Base-by-base conservation (phyloP, 192 early-diverging fungal genomes). In the Mycoemilia scoparia region DNA sequence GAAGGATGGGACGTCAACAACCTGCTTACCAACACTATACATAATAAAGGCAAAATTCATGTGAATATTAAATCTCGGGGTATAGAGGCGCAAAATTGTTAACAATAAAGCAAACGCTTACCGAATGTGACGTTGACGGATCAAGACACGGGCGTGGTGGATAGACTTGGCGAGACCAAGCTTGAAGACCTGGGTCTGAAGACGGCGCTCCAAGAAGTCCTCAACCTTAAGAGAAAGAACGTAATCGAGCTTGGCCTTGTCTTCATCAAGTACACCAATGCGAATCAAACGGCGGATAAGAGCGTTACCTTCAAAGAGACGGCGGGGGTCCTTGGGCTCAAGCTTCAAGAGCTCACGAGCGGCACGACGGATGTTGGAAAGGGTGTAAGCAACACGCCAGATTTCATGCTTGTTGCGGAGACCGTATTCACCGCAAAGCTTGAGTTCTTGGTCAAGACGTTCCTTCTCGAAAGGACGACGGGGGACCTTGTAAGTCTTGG, bases 321-420 rank as follows among this genome's bases (percentile, higher is more conserved):
- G 89, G 43, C 82, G 78, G 49, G 92, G 82, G 66, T 92, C 87
- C 77, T 92, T 92, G 55, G 75, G 77, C 39, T 91, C 86, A 38
- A 95, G 71, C 39, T 84, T 95, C 49, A 97, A 72, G 43, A 97
- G 82, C 70, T 97, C 90, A 92, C 92, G 87, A 48, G 92, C 92
- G 44, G 92, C 92, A 95, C 92, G 92, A 75, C 92, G 92, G 54
- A 97, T 91, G 70, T 95, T 91, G 69, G 92, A 97, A 47, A 97
- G 77, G 49, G 83, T 84, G 66, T 76, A 80, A 48, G 82, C 86
- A 36, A 97, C 82, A 59, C 92, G 77, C 81, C 82, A 97, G 72
- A 97, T 87, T 71, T 97, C 92, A 49, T 82, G 84, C 82, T 95
- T 97, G 87, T 88, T 93, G 46, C 79, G 73, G 59, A 97, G 82